Evolutionary conservation across 2,329 filamentous ascomycete species (phyloP).

Genomic region (Pseudopithomyces maydicus): DNA sequence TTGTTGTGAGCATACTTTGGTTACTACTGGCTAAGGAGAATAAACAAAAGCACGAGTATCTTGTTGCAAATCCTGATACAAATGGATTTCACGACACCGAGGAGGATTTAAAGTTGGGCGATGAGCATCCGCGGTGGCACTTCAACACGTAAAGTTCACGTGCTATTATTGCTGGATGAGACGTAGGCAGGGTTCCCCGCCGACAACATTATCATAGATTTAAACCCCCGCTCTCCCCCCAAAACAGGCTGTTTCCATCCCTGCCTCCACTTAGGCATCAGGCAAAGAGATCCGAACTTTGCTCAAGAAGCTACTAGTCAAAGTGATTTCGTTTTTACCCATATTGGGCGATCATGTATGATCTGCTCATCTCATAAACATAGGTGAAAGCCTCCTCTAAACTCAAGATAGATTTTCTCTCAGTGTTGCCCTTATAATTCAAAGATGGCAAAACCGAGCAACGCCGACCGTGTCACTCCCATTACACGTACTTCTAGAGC

Average conservation of each 20-base stretch:
- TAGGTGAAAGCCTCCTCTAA: neutral
- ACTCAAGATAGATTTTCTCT: too few species aligned
- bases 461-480: neutral
- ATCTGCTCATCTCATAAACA: too few species aligned
- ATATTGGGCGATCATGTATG: neutral
- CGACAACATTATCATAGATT: conserved; percentile 11
- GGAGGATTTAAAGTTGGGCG: conserved; percentile 37
- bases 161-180: neutral
- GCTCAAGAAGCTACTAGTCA: neutral
- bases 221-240: neutral
- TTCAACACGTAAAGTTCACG: conserved; percentile 32
- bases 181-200: conserved; percentile 11
- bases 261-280: conserved; percentile 4
- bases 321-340: neutral
- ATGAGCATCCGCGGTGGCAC: conserved; percentile 43
- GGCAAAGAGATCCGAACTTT: neutral
- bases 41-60: conserved; percentile 28
- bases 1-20: conserved; percentile 38
- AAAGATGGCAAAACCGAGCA: conserved; percentile 6
- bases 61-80: conserved; percentile 31
- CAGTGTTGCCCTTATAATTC: neutral
- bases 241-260: conserved; percentile 7
- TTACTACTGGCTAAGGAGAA: conserved; percentile 40
- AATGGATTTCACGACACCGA: conserved; percentile 35
- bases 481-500: neutral